Evolutionary conservation across 805 yeast genomes (phyloP).

Genomic region (Nakazawaea holstii): DNA sequence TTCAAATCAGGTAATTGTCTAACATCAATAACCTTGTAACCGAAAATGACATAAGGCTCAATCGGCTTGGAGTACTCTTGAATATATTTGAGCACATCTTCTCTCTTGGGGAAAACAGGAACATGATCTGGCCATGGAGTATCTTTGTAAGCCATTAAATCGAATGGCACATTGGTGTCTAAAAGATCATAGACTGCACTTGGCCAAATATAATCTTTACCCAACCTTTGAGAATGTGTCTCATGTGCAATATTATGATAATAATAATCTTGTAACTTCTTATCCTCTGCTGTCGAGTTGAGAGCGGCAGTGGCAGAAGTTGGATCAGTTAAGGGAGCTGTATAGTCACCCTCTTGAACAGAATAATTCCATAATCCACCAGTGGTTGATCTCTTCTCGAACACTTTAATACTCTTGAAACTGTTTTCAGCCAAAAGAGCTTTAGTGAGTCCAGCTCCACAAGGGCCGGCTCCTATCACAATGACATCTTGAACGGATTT

Average conservation of each 20-base stretch:
- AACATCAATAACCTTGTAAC: constrained; percentile 42
- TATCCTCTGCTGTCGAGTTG: background rate
- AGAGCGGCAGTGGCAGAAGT: constrained; percentile 7
- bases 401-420: constrained; percentile 45
- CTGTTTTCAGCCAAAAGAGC: constrained; percentile 50
- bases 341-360: constrained; percentile 17
- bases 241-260: background rate
- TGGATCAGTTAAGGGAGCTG: constrained; percentile 27
- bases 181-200: constrained; percentile 58
- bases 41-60: constrained; percentile 32
- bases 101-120: constrained; percentile 51
- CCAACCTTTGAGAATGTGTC: constrained; percentile 4
- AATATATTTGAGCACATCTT: constrained; percentile 55
- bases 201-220: constrained; percentile 32
- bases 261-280: background rate
- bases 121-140: constrained; percentile 41
- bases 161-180: constrained; percentile 65
- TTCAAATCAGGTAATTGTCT: constrained; percentile 20
- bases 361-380: constrained; percentile 82
- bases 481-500: constrained; percentile 37
- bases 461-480: constrained; percentile 76
- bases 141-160: constrained; percentile 61
- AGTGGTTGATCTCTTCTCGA: constrained; percentile 49
- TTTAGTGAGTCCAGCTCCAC: constrained; percentile 61
- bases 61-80: constrained; percentile 42